Conservation (phyloP, 108 stramenopile genomes). For the Nannochloropsis gaditana region DNA sequence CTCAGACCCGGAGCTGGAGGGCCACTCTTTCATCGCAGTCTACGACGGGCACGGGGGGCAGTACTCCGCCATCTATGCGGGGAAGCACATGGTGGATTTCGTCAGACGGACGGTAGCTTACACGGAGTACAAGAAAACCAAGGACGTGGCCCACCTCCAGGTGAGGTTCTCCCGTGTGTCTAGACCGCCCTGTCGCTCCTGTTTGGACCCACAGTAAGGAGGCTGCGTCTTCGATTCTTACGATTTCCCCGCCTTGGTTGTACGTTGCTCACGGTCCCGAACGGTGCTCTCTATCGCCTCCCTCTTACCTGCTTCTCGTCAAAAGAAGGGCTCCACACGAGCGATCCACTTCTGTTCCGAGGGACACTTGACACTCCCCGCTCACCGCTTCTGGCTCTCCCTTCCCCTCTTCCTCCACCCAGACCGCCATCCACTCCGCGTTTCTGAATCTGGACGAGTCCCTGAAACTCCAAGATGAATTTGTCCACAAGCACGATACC, state of each 20-base stretch:
- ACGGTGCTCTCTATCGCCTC: too few species aligned
- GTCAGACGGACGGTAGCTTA: constrained; percentile 34
- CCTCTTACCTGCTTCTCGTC: too few species aligned
- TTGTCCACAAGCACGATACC: constrained; percentile 26
- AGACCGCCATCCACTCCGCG: constrained; percentile 34
- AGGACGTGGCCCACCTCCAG: constrained; percentile 33
- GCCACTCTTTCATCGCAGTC: constrained; percentile 52
- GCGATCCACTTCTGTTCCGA: too few species aligned
- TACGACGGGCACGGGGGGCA: constrained; percentile 50
- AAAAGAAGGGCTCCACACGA: too few species aligned
- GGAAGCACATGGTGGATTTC: constrained; percentile 38
- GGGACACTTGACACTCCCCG: not conserved
- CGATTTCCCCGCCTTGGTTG: too few species aligned
- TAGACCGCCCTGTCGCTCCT: not conserved
- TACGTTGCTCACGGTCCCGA: too few species aligned
- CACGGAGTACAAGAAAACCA: constrained; percentile 34
- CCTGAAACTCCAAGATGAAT: constrained; percentile 12
- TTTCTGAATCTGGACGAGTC: constrained; percentile 37
- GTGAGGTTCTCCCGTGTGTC: constrained; percentile 18
- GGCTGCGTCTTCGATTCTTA: too few species aligned
- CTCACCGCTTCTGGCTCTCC: not conserved
- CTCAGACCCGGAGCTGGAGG: constrained; percentile 22
- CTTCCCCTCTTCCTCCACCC: not conserved
- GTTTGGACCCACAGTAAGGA: not conserved
- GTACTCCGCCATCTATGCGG: constrained; percentile 30